Evolutionary conservation across 495 filamentous ascomycete genomes (phyloP).

Genomic region (Hypomontagnella submonticulosa): DNA sequence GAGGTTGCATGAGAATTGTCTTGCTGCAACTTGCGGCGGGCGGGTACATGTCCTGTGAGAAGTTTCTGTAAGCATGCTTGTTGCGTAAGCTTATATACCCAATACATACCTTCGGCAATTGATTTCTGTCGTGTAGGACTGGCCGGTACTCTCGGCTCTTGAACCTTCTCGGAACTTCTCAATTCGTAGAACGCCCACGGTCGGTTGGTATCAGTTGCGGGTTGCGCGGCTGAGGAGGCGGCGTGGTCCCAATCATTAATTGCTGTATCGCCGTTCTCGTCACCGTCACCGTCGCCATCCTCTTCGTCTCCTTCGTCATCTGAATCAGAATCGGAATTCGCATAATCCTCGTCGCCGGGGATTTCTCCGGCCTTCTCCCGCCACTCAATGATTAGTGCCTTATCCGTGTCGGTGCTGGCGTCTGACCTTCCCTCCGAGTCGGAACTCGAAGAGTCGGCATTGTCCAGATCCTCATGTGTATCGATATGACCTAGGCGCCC

Average conservation of each 20-base stretch:
- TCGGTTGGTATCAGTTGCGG: background rate
- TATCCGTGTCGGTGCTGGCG: constrained; percentile 27
- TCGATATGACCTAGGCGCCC: background rate
- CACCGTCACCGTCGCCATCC: too few relatives aligned
- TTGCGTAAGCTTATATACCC: constrained; percentile 11
- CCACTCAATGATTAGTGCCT: constrained; percentile 18
- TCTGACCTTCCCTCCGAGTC: constrained; percentile 5
- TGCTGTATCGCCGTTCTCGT: too few relatives aligned
- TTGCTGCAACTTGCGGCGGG: too few relatives aligned
- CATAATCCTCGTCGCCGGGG: constrained; percentile 43
- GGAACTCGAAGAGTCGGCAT: constrained; percentile 3
- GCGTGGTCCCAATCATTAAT: constrained; percentile 23
- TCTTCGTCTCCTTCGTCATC: too few relatives aligned
- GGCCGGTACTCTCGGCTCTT: background rate
- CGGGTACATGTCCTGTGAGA: too few relatives aligned
- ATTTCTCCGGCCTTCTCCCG: constrained; percentile 39
- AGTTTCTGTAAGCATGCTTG: background rate
- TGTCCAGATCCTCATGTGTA: constrained; percentile 5
- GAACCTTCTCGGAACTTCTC: constrained; percentile 15
- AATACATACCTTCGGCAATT: constrained; percentile 6
- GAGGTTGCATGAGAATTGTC: too few relatives aligned
- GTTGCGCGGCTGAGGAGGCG: background rate
- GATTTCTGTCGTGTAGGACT: background rate
- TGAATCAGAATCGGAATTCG: constrained; percentile 25
- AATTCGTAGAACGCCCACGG: constrained; percentile 44